phyloP scores from a whole-genome alignment of 1,284 basidiomycete genomes.

The Puccinia coronata region DNA sequence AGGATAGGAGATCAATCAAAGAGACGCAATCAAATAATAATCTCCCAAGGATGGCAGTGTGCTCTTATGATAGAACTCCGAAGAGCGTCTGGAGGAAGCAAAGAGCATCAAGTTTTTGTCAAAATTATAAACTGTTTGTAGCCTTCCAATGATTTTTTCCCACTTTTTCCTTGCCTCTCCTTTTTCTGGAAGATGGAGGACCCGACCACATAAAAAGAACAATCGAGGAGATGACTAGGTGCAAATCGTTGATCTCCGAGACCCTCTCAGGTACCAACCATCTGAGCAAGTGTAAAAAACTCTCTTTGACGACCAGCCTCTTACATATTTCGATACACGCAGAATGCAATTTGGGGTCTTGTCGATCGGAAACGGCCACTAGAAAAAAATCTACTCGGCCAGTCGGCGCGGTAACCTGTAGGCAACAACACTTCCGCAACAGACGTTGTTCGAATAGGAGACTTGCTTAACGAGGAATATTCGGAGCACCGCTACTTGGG shows the following conservation, averaged over 20 bases:
- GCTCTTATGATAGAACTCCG: slow-evolving; percentile 29
- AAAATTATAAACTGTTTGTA: background rate
- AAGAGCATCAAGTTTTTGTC: background rate
- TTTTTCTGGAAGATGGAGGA: slow-evolving; percentile 4
- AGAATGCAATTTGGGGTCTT: background rate
- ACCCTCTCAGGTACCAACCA: slow-evolving; percentile 14
- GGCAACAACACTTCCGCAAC: no score
- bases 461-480: background rate
- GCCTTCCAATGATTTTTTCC: background rate
- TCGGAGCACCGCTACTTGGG: background rate
- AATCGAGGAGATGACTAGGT: slow-evolving; percentile 16
- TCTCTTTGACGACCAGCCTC: background rate
- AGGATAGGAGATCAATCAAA: slow-evolving; percentile 14
- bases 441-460: background rate
- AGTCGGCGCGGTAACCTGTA: background rate
- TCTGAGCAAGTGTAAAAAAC: background rate
- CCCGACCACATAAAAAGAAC: background rate
- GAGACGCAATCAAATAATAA: background rate
- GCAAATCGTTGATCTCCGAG: slow-evolving; percentile 11
- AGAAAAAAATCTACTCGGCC: background rate
- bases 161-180: background rate
- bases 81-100: background rate
- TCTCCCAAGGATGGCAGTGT: slow-evolving; percentile 8
- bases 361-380: slow-evolving; percentile 11
- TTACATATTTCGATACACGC: background rate